A percentile compares a stretch with the other conserved stretches of the same genome.
These are phyloP conservation scores for Zygosaccharomyces sapae DNA, from an alignment of 1,139 yeast species.

Conservation along the genomic window DNA sequence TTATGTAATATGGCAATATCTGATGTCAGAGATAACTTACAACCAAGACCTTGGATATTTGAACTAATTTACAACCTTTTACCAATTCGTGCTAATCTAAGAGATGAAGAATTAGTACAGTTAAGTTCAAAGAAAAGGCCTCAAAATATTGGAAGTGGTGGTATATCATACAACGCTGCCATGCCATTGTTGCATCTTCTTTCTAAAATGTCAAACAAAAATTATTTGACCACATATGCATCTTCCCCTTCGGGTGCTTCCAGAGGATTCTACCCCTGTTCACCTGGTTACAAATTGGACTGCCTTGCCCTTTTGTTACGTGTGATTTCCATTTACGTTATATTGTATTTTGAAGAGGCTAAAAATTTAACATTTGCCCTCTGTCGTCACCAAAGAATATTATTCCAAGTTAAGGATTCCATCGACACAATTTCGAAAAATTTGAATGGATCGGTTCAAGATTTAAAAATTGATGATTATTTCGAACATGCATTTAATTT, in stretches of 20 bases:
- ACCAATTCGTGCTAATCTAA: slow-evolving; percentile 41
- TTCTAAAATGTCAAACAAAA: slow-evolving; percentile 28
- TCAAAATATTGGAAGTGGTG: slow-evolving; percentile 25
- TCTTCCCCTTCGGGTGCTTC: slow-evolving; percentile 12
- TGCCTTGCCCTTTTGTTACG: slow-evolving; percentile 55
- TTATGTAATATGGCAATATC: slow-evolving; percentile 41
- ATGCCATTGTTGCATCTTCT: slow-evolving; percentile 54
- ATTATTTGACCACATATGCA: slow-evolving; percentile 26
- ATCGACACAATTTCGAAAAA: slow-evolving; percentile 28
- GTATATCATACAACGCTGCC: slow-evolving; percentile 59
- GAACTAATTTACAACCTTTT: slow-evolving; percentile 60
- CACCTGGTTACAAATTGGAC: slow-evolving; percentile 46
- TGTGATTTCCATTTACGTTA: slow-evolving; percentile 49
- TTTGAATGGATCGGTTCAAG: slow-evolving; percentile 9
- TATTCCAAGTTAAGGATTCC: slow-evolving; percentile 28
- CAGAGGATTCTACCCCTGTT: slow-evolving; percentile 17
- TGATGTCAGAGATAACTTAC: slow-evolving; percentile 37
- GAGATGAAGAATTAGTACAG: slow-evolving; percentile 29
- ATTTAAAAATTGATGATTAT: slow-evolving; percentile 6
- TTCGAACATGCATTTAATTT: slow-evolving; percentile 6
- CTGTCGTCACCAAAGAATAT: slow-evolving; percentile 43
- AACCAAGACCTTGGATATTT: slow-evolving; percentile 45
- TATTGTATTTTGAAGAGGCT: slow-evolving; percentile 49
- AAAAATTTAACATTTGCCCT: slow-evolving; percentile 52
- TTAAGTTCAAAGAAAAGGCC: slow-evolving; percentile 32